Percentiles rank a stretch among this genome's conserved stretches.
These are phyloP conservation scores for Fusarium burgessii DNA, from an alignment of 2,329 filamentous ascomycete species.

Conservation along the genomic window DNA sequence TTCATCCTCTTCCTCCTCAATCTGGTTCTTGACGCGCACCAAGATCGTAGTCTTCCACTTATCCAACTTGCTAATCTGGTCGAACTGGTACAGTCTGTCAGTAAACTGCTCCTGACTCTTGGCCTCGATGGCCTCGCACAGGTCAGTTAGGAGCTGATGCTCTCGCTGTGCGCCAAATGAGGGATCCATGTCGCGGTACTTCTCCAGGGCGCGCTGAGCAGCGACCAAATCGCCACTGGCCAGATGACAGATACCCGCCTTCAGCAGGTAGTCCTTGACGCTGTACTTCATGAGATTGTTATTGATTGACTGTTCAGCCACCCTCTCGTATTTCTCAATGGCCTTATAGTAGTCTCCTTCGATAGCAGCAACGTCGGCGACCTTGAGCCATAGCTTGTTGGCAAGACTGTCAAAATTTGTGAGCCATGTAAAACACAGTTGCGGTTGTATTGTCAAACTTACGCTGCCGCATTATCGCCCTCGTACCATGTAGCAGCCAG, in stretches of 20 bases:
- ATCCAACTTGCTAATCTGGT: slow-evolving; percentile 92
- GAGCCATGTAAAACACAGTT: background rate
- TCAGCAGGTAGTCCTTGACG: slow-evolving; percentile 95
- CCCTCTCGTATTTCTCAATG: slow-evolving; percentile 85
- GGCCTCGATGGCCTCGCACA: slow-evolving; percentile 79
- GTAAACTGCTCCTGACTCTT: slow-evolving; percentile 86
- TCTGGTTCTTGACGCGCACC: slow-evolving; percentile 83
- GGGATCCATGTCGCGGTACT: slow-evolving; percentile 83
- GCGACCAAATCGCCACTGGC: slow-evolving; percentile 80
- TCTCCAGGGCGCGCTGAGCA: slow-evolving; percentile 81
- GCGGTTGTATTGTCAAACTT: slow-evolving; percentile 52
- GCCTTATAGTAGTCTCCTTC: slow-evolving; percentile 87
- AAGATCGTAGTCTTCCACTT: slow-evolving; percentile 96
- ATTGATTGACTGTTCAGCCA: slow-evolving; percentile 80
- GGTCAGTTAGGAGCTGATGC: slow-evolving; percentile 81
- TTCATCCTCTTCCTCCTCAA: slow-evolving; percentile 68
- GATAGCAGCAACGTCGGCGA: slow-evolving; percentile 86
- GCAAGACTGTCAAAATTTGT: slow-evolving; percentile 70
- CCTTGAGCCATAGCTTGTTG: slow-evolving; percentile 94
- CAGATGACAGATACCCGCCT: slow-evolving; percentile 92
- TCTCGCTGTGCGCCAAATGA: slow-evolving; percentile 83
- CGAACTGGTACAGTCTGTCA: slow-evolving; percentile 88
- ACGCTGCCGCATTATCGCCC: slow-evolving; percentile 85
- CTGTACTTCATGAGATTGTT: slow-evolving; percentile 95
- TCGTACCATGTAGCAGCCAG: slow-evolving; percentile 91